Base-by-base conservation (phyloP, 257 asterid species). In the Nicotiana benthamiana region DNA sequence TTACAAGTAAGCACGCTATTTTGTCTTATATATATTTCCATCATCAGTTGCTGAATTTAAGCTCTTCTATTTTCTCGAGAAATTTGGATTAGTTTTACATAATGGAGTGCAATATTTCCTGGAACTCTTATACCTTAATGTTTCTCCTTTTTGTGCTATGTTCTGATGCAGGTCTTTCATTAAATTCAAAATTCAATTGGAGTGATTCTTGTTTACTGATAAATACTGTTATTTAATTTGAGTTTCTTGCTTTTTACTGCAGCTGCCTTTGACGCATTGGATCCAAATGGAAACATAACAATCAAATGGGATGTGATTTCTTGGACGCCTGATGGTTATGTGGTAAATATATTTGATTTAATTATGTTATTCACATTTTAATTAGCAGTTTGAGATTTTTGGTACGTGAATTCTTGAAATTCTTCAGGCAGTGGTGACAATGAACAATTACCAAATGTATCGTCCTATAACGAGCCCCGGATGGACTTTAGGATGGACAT, bases 401-500 rank as follows among this genome's bases (percentile, higher is more conserved):
- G 30, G 20, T 68, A 36, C 13, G 20, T 79, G 62, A 27, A 27
- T 15, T 3, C 40, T 64, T 51, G 0, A 26, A 57, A 22, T n/a
- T 8, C 63, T 57, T 24, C 83, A 85, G 85, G 85, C 85, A 20
- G 28, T 32, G 16, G 86, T 80, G 24, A 75, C 81, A 17, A 57
- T 86, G 32, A 30, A 81, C 82, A 81, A 86, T 36, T 86, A 77
- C 77, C 86, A 86, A 79, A 80, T 32, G 75, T 81, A 81, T 61
- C 77, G 86, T 15, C 85, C 82, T 9, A 79, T 86, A 4, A 60
- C 1, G 60, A 60, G 24, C 5, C 85, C 89, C 0, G 88, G 88
- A 3, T 85, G 88, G 88, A 82, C 83, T 2, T 63, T 83, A 57
- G 83, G 79, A 27, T 85, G 88, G 88, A 80, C 79, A 7, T 85